These are phyloP conservation scores for Lactarius vividus DNA, from an alignment of 768 basidiomycete genomes.

Conservation along the genomic window DNA sequence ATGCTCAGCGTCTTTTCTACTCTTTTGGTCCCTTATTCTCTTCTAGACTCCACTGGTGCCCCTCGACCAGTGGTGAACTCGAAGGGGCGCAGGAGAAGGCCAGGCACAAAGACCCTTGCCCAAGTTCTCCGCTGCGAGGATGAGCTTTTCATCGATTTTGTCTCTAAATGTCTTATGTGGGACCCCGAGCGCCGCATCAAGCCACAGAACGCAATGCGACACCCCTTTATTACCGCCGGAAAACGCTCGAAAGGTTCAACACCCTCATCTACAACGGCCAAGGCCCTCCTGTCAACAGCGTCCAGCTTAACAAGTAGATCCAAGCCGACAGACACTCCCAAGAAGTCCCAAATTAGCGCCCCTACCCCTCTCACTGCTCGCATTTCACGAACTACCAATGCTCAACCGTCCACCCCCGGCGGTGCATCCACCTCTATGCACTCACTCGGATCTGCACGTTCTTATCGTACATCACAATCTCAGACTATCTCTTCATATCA, in stretches of 20 bases:
- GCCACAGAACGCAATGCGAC: slow-evolving; percentile 87
- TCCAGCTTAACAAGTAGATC: slow-evolving; percentile 55
- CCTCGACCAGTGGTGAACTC: slow-evolving; percentile 95
- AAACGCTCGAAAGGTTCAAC: slow-evolving; percentile 46
- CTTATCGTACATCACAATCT: slow-evolving; percentile 65
- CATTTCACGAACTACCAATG: slow-evolving; percentile 53
- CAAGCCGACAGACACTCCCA: slow-evolving; percentile 68
- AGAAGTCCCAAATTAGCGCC: slow-evolving; percentile 87
- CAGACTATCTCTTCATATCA: slow-evolving; percentile 72
- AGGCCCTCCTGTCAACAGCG: slow-evolving; percentile 55
- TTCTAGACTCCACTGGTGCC: slow-evolving; percentile 83
- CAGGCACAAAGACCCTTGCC: slow-evolving; percentile 85
- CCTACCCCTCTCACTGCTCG: slow-evolving; percentile 86
- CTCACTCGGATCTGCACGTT: slow-evolving; percentile 58
- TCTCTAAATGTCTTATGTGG: slow-evolving; percentile 96
- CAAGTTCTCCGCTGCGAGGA: slow-evolving; percentile 91
- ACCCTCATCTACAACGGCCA: slow-evolving; percentile 46
- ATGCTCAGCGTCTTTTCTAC: slow-evolving; percentile 29
- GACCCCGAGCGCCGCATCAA: slow-evolving; percentile 96
- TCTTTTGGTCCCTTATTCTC: background rate
- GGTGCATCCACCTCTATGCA: slow-evolving; percentile 43
- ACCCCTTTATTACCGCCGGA: slow-evolving; percentile 79
- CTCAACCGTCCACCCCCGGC: slow-evolving; percentile 58
- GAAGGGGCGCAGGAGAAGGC: slow-evolving; percentile 89
- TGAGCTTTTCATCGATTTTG: slow-evolving; percentile 94